These are phyloP conservation scores for Syzygium malaccense DNA, from an alignment of 441 rosid genomes.

Conservation along the genomic window DNA sequence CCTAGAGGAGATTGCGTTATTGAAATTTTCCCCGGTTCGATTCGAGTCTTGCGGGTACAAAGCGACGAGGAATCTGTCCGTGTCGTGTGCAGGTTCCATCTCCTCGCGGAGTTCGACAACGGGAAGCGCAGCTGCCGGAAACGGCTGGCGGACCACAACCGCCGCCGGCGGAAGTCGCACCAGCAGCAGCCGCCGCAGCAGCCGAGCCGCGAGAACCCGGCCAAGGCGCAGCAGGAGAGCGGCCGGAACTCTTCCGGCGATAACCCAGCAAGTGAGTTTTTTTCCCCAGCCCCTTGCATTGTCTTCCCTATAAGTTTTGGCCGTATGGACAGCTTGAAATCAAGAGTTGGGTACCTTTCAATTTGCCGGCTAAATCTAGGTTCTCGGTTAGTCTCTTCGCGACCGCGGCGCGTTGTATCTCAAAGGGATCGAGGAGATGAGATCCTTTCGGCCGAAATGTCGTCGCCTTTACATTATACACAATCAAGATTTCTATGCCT, in stretches of 20 bases:
- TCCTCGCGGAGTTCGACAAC: slow-evolving; percentile 83
- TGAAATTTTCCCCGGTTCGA: too few species aligned
- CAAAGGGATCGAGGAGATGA: neutral
- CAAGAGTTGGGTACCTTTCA: neutral
- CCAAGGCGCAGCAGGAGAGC: slow-evolving; percentile 26
- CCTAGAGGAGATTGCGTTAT: too few species aligned
- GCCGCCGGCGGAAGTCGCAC: slow-evolving; percentile 80
- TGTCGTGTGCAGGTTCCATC: slow-evolving; percentile 59
- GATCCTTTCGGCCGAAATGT: neutral
- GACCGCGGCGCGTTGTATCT: neutral
- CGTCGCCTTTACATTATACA: neutral
- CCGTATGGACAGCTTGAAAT: neutral
- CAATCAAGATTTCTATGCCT: neutral
- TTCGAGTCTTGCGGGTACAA: neutral
- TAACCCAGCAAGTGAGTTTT: slow-evolving; percentile 27
- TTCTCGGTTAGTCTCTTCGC: neutral
- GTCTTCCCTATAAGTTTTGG: neutral
- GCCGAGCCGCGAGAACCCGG: slow-evolving; percentile 23
- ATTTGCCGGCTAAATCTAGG: neutral
- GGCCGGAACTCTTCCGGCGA: slow-evolving; percentile 27
- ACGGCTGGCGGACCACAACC: slow-evolving; percentile 90
- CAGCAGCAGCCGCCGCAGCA: slow-evolving; percentile 7
- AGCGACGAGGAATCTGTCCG: neutral
- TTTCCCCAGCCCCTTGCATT: neutral
- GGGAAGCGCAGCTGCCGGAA: slow-evolving; percentile 97